Conservation (phyloP, 495 filamentous ascomycete species). For the Pyronema domesticum region DNA sequence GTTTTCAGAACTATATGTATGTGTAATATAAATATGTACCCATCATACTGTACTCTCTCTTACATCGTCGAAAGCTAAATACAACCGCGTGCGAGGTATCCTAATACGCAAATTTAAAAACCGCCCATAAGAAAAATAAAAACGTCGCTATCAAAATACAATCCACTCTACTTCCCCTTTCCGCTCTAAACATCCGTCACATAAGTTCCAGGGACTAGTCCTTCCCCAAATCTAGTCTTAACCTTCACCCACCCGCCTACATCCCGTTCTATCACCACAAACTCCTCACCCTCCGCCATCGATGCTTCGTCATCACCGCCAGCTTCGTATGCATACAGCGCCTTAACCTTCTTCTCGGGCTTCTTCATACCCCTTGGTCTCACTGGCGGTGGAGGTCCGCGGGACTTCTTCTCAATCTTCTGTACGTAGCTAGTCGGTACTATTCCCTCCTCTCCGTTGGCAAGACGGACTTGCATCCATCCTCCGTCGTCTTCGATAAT, state of each 20-base stretch:
- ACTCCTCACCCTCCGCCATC: constrained; percentile 56
- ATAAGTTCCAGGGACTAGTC: constrained; percentile 75
- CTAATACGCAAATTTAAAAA: too few species aligned
- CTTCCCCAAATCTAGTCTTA: constrained; percentile 47
- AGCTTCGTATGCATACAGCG: constrained; percentile 74
- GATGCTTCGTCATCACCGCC: constrained; percentile 62
- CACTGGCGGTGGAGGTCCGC: constrained; percentile 4
- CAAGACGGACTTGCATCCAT: constrained; percentile 13
- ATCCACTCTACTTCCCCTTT: too few species aligned
- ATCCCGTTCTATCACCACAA: constrained; percentile 70
- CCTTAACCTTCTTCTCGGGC: constrained; percentile 38
- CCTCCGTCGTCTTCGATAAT: constrained; percentile 26
- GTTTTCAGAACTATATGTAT: too few species aligned
- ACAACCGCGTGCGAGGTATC: too few species aligned
- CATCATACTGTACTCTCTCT: too few species aligned
- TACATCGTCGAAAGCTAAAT: too few species aligned
- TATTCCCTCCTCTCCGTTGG: neutral
- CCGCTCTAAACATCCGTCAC: constrained; percentile 34
- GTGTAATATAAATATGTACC: too few species aligned
- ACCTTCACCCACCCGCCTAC: constrained; percentile 90
- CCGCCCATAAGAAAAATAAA: too few species aligned
- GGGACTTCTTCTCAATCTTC: neutral
- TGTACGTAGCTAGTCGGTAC: constrained; percentile 4
- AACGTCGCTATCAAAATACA: too few species aligned
- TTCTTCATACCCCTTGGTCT: constrained; percentile 4